Evolutionary conservation across 108 stramenopile genomes (phyloP).

Genomic region (Cyclostephanos tholiformis): DNA sequence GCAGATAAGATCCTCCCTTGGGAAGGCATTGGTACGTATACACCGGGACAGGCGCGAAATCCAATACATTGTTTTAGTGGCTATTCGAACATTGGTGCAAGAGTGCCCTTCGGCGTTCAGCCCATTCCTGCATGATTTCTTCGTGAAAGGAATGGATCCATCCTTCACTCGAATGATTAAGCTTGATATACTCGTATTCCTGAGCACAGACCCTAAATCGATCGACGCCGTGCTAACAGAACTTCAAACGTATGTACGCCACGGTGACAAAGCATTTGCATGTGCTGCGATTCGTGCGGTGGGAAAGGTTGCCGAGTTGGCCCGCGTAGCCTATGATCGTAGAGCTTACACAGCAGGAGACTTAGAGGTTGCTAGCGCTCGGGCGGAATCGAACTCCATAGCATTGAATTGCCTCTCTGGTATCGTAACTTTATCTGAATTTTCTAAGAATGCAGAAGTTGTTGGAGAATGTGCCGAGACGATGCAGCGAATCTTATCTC

Average conservation of each 20-base stretch:
- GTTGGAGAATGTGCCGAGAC: slow-evolving; percentile 90
- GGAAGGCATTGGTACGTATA: slow-evolving; percentile 95
- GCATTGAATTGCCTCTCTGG: slow-evolving; percentile 87
- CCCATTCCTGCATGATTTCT: slow-evolving; percentile 95
- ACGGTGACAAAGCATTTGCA: slow-evolving; percentile 88
- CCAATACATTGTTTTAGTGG: slow-evolving; percentile 94
- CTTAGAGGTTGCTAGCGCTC: slow-evolving; percentile 42
- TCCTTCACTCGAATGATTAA: slow-evolving; percentile 92
- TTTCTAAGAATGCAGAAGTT: slow-evolving; percentile 68
- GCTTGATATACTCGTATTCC: slow-evolving; percentile 90
- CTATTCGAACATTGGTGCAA: slow-evolving; percentile 87
- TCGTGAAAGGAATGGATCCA: slow-evolving; percentile 94
- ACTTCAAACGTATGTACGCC: slow-evolving; percentile 90
- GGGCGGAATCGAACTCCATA: slow-evolving; percentile 70
- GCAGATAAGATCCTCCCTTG: slow-evolving; percentile 71
- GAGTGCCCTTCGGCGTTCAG: slow-evolving; percentile 94
- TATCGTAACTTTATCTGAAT: slow-evolving; percentile 80
- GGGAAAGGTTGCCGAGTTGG: slow-evolving; percentile 82
- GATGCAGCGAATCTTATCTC: slow-evolving; percentile 87
- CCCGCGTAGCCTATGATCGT: slow-evolving; percentile 80
- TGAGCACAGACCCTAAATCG: slow-evolving; percentile 82
- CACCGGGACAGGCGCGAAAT: slow-evolving; percentile 94
- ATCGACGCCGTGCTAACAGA: slow-evolving; percentile 91
- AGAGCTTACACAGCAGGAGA: slow-evolving; percentile 55
- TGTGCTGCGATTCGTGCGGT: slow-evolving; percentile 89